phyloP scores from a whole-genome alignment of 1,284 basidiomycete genomes.

The Malassezia equina region DNA sequence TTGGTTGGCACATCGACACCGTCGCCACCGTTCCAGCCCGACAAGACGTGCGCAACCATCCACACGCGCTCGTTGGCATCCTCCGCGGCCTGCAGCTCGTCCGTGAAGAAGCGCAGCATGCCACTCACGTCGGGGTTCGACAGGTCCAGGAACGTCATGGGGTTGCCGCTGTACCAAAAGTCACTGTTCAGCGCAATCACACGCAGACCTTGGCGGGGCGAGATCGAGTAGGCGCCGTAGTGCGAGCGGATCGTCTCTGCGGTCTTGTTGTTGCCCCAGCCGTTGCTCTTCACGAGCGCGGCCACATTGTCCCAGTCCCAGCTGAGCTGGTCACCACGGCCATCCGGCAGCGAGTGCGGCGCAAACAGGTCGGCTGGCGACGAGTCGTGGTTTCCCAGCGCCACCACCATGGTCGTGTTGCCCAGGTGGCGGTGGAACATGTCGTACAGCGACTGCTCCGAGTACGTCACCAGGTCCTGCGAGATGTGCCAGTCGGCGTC shows the following conservation, averaged over 20 bases:
- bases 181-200: constrained; percentile 70
- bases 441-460: constrained; percentile 44
- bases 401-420: constrained; percentile 36
- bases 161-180: constrained; percentile 51
- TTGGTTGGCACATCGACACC: constrained; percentile 50
- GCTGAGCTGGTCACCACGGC: constrained; percentile 28
- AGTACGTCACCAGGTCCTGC: constrained; percentile 36
- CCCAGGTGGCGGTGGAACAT: constrained; percentile 26
- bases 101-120: constrained; percentile 66
- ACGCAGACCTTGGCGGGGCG: constrained; percentile 59
- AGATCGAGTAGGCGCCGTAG: constrained; percentile 65
- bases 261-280: constrained; percentile 60
- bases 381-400: constrained; percentile 46
- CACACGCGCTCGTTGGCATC: constrained; percentile 52
- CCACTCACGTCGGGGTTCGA: constrained; percentile 62
- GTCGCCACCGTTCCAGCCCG: constrained; percentile 62
- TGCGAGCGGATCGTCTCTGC: constrained; percentile 59
- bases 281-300: constrained; percentile 48
- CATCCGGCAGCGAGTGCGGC: constrained; percentile 31
- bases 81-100: constrained; percentile 58
- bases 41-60: constrained; percentile 68
- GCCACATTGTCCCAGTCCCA: constrained; percentile 46
- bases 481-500: constrained; percentile 39
- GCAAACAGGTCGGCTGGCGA: constrained; percentile 34
- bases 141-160: constrained; percentile 68